phyloP scores from a whole-genome alignment of 768 basidiomycete genomes.

The Bullera alba region DNA sequence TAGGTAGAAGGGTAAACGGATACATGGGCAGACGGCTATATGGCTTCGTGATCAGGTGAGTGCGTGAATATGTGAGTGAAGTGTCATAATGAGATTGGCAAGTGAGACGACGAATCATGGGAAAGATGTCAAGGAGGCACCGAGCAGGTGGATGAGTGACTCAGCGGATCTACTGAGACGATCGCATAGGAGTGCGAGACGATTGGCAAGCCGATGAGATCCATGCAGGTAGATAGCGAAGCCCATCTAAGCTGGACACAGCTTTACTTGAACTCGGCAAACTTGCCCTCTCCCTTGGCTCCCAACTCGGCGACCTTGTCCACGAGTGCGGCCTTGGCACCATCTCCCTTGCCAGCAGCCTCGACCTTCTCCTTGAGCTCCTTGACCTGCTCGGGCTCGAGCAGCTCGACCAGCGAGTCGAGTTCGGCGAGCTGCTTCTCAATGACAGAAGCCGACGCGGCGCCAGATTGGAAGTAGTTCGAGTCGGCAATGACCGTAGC shows the following conservation, averaged over 20 bases:
- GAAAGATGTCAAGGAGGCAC: no score
- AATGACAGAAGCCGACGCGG: slow-evolving; percentile 45
- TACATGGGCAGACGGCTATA: no score
- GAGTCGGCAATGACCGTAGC: slow-evolving; percentile 45
- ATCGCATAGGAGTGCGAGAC: no score
- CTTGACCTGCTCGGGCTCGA: slow-evolving; percentile 48
- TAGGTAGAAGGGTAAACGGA: no score
- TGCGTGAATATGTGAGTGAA: no score
- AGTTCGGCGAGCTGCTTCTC: slow-evolving; percentile 49
- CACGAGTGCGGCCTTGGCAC: slow-evolving; percentile 40
- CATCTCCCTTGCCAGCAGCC: slow-evolving; percentile 42
- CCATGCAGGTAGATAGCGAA: no score
- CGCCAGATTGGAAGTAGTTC: slow-evolving; percentile 49
- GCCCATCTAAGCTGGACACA: background rate
- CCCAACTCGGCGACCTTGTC: slow-evolving; percentile 34
- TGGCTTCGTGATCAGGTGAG: no score
- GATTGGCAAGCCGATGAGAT: no score
- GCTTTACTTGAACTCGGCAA: slow-evolving; percentile 45
- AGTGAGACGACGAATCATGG: no score
- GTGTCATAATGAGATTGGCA: no score
- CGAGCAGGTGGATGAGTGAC: no score
- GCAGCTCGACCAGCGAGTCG: slow-evolving; percentile 44
- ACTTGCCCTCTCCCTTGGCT: slow-evolving; percentile 42
- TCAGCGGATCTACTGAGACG: no score
- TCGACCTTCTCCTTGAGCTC: slow-evolving; percentile 48